phyloP scores from a whole-genome alignment of 148 eudicot species.

The Spergularia marina region DNA sequence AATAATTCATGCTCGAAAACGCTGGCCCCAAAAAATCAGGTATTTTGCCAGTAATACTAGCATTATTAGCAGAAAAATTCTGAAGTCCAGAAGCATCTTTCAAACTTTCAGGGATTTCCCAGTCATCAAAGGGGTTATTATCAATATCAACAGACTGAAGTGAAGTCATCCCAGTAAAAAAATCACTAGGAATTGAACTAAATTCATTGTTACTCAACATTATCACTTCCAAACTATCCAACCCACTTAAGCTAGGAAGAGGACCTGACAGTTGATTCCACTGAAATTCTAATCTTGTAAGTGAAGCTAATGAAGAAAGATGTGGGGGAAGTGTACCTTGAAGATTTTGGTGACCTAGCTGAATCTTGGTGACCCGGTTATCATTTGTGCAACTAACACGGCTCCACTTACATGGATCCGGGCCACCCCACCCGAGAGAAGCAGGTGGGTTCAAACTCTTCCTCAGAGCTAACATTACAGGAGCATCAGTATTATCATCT shows the following conservation, averaged over 20 bases:
- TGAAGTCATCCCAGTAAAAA: slow-evolving; percentile 62
- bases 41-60: slow-evolving; percentile 57
- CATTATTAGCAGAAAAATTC: slow-evolving; percentile 81
- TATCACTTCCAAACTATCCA: slow-evolving; percentile 58
- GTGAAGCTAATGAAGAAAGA: slow-evolving; percentile 46
- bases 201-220: slow-evolving; percentile 73
- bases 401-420: slow-evolving; percentile 84
- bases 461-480: slow-evolving; percentile 69
- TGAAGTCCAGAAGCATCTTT: slow-evolving; percentile 55
- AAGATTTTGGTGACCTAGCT: slow-evolving; percentile 75
- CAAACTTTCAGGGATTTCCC: slow-evolving; percentile 69
- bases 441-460: slow-evolving; percentile 49
- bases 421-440: slow-evolving; percentile 63
- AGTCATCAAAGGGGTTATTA: slow-evolving; percentile 63
- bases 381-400: slow-evolving; percentile 54
- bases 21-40: slow-evolving; percentile 68
- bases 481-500: slow-evolving; percentile 34
- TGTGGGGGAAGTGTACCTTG: slow-evolving; percentile 71
- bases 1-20: slow-evolving; percentile 64
- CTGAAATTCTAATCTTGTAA: slow-evolving; percentile 77
- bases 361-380: slow-evolving; percentile 77
- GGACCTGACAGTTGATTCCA: slow-evolving; percentile 81
- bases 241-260: slow-evolving; percentile 58
- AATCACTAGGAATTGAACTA: slow-evolving; percentile 57
- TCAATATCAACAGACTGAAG: slow-evolving; percentile 75